Base-by-base conservation (phyloP, 106 monocot genomes). In the Allium sativum region DNA sequence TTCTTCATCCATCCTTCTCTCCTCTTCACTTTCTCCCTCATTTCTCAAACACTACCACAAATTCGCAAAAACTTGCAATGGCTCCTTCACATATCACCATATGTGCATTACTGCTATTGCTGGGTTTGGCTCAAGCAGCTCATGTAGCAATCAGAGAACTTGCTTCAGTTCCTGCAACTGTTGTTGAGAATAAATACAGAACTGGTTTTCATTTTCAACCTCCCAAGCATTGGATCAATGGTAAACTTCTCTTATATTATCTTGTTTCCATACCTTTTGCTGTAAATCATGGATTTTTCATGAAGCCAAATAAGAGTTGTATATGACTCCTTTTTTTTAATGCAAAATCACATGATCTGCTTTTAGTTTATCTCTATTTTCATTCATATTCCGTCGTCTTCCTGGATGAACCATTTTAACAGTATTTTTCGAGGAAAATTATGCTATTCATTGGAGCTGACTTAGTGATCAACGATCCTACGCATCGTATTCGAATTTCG, bases 141-240 rank as follows among this genome's bases (percentile, higher is more conserved):
- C 83, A 84, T 52, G 18, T 42, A 43, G 72, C 76, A 10, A 70
- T 66, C 20, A 7, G 5, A 14, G 52, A 74, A 7, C 73, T 74
- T 17, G 45, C 62, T 15, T 73, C 70, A 0, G 65, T 72, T 3
- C 45, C 73, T 4, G 46, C 75, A 14, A 21, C 61, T n/a, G 55
- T 67, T 12, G 63, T 69, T 9, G 64, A 62, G 57, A 42, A 40
- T 13, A 45, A 70, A 16, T 69, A 73, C 10, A 75, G 70, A 46
- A 86, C 86, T 10, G 78, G 52, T 8, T 90, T 72, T 58, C 89
- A 90, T 62, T 90, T 90, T 74, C 89, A 79, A 53, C 79, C 89
- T 3, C 82, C 79, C 3, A 77, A 58, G 59, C 65, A 90, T 67
- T 90, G 82, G 84, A 82, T 90, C 66, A 90, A 90, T 45, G 89